These are phyloP conservation scores for Myxozyma neglecta DNA, from an alignment of 805 yeast genomes.

Conservation along the genomic window DNA sequence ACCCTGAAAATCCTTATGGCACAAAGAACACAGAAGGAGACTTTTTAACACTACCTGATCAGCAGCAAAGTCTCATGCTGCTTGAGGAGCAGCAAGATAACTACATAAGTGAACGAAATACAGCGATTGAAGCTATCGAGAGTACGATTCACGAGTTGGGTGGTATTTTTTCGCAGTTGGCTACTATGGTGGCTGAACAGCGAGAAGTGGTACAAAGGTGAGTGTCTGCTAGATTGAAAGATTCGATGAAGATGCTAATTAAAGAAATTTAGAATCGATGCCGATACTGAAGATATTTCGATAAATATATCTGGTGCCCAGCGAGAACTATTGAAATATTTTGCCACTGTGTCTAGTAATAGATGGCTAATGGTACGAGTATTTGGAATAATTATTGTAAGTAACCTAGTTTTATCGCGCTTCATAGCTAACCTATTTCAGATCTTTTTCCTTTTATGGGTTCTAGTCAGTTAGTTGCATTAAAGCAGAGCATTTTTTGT, in stretches of 20 bases:
- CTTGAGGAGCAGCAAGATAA: constrained; percentile 77
- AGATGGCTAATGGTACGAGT: constrained; percentile 89
- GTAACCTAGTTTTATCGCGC: constrained; percentile 44
- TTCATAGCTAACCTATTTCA: not conserved
- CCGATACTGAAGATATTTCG: constrained; percentile 89
- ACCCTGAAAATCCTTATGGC: constrained; percentile 29
- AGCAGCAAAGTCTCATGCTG: constrained; percentile 76
- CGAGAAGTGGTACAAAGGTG: constrained; percentile 88
- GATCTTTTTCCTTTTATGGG: constrained; percentile 35
- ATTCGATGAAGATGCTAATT: not conserved
- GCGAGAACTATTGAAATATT: constrained; percentile 86
- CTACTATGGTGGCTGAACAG: constrained; percentile 97
- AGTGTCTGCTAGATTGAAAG: not conserved
- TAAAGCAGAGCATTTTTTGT: not conserved
- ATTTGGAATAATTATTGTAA: constrained; percentile 76
- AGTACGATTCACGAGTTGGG: constrained; percentile 98
- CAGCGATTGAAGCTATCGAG: constrained; percentile 95
- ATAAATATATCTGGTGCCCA: constrained; percentile 92
- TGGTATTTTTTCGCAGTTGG: constrained; percentile 86
- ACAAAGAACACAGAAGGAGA: constrained; percentile 43
- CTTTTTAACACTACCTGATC: constrained; percentile 73
- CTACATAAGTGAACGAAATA: constrained; percentile 77
- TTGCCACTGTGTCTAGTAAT: constrained; percentile 80
- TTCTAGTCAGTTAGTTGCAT: constrained; percentile 30
- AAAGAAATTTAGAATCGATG: constrained; percentile 60